phyloP scores from a whole-genome alignment of 108 stramenopile species.

The Chaetoceros tenuissimus region DNA sequence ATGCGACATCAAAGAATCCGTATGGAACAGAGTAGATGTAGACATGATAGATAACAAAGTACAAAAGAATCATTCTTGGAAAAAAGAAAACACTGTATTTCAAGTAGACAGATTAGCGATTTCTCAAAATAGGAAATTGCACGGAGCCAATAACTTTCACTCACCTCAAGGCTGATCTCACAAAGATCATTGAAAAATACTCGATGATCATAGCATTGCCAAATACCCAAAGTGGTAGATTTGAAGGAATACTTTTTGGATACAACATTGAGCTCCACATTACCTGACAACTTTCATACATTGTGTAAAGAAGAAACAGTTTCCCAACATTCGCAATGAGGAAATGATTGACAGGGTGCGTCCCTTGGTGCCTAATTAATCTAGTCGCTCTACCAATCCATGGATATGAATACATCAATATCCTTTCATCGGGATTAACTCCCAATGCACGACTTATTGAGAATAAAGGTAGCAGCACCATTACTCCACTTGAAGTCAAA shows the following conservation, averaged over 20 bases:
- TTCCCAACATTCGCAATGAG: conserved; percentile 31
- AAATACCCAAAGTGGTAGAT: conserved; percentile 46
- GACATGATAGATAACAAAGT: conserved; percentile 49
- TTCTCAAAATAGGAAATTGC: neutral
- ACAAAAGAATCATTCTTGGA: conserved; percentile 36
- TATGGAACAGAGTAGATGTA: conserved; percentile 61
- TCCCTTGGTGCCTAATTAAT: conserved; percentile 20
- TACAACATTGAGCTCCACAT: conserved; percentile 56
- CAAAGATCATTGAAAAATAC: conserved; percentile 56
- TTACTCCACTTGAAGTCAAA: conserved; percentile 54
- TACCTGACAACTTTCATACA: conserved; percentile 64
- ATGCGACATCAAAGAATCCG: conserved; percentile 51
- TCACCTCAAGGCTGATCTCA: conserved; percentile 20
- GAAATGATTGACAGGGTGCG: conserved; percentile 31
- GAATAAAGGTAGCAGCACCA: conserved; percentile 58
- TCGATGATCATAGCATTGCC: conserved; percentile 59
- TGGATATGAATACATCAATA: conserved; percentile 49
- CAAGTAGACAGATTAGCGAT: conserved; percentile 4
- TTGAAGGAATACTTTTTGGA: conserved; percentile 44
- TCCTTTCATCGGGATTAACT: conserved; percentile 37
- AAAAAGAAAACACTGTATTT: conserved; percentile 39
- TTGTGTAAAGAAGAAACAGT: conserved; percentile 49
- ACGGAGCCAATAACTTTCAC: neutral
- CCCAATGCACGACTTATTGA: conserved; percentile 34
- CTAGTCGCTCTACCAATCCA: conserved; percentile 48